A percentile compares a stretch with the other conserved stretches of the same genome.
Evolutionary conservation across 257 asterid species (phyloP).

Genomic region (Rhazya stricta): DNA sequence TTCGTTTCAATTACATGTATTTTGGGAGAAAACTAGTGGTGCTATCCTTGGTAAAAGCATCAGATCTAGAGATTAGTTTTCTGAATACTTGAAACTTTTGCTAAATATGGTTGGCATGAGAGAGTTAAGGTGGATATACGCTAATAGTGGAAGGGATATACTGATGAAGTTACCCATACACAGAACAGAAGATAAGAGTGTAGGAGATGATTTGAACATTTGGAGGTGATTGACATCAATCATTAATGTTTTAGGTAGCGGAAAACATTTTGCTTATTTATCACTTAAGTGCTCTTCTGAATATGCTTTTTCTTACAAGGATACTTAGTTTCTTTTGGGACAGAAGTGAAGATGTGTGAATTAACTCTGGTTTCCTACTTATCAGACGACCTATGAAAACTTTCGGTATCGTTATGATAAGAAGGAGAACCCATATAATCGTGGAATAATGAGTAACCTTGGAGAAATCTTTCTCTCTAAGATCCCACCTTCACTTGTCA

Average conservation of each 20-base stretch:
- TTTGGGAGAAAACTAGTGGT: background rate
- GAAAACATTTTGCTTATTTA: too few relatives aligned
- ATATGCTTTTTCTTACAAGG: too few relatives aligned
- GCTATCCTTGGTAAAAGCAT: background rate
- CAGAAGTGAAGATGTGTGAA: too few relatives aligned
- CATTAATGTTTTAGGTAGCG: too few relatives aligned
- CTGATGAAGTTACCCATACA: too few relatives aligned
- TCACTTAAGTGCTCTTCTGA: too few relatives aligned
- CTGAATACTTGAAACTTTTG: too few relatives aligned
- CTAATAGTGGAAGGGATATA: background rate
- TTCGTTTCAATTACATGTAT: background rate
- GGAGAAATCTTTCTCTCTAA: slow-evolving; percentile 54
- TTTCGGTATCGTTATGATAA: slow-evolving; percentile 78
- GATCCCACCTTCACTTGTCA: slow-evolving; percentile 42
- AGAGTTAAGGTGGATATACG: background rate
- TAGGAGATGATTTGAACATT: background rate
- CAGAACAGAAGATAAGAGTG: too few relatives aligned
- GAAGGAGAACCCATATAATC: slow-evolving; percentile 70
- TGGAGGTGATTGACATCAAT: too few relatives aligned
- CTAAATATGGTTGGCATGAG: background rate
- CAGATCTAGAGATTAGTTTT: too few relatives aligned
- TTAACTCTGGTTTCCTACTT: slow-evolving; percentile 3
- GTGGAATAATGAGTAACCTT: slow-evolving; percentile 52
- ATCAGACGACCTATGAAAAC: slow-evolving; percentile 82
- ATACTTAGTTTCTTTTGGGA: too few relatives aligned